These are phyloP conservation scores for Gynostemma pentaphyllum DNA, from an alignment of 306 rosid genomes.

Conservation along the genomic window DNA sequence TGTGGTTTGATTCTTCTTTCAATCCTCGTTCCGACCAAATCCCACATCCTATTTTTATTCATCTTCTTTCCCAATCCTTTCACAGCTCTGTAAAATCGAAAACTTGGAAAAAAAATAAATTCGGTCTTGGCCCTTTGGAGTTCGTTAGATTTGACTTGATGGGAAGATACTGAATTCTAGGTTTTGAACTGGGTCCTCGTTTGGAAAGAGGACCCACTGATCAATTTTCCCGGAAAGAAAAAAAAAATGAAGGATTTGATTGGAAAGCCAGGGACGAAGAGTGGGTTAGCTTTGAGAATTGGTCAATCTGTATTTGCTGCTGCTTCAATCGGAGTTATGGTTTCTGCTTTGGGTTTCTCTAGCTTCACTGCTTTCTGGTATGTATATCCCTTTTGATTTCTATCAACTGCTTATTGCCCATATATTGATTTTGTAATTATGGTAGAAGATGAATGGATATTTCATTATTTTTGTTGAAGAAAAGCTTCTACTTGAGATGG, in stretches of 20 bases:
- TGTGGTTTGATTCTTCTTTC: slow-evolving; percentile 7
- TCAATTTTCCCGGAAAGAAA: neutral
- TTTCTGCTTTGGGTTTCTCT: slow-evolving; percentile 57
- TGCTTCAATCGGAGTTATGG: slow-evolving; percentile 66
- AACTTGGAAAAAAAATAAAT: neutral
- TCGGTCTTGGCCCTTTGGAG: neutral
- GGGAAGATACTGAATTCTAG: slow-evolving; percentile 27
- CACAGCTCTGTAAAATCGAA: neutral
- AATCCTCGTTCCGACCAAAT: neutral
- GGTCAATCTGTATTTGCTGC: slow-evolving; percentile 75
- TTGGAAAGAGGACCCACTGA: slow-evolving; percentile 15
- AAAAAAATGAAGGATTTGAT: slow-evolving; percentile 44
- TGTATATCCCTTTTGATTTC: neutral
- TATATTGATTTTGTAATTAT: neutral
- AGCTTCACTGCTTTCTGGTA: slow-evolving; percentile 85
- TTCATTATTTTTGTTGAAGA: neutral
- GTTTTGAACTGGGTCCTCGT: slow-evolving; percentile 24
- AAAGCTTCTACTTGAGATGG: neutral
- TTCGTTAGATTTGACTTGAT: slow-evolving; percentile 3
- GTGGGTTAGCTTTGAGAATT: slow-evolving; percentile 53
- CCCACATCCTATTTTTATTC: neutral
- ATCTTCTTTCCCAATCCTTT: neutral
- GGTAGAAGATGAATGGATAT: neutral
- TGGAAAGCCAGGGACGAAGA: slow-evolving; percentile 75
- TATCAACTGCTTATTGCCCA: neutral